Evolutionary conservation across 2,329 filamentous ascomycete species (phyloP).

Genomic region (Aspergillus brunneoviolaceus): DNA sequence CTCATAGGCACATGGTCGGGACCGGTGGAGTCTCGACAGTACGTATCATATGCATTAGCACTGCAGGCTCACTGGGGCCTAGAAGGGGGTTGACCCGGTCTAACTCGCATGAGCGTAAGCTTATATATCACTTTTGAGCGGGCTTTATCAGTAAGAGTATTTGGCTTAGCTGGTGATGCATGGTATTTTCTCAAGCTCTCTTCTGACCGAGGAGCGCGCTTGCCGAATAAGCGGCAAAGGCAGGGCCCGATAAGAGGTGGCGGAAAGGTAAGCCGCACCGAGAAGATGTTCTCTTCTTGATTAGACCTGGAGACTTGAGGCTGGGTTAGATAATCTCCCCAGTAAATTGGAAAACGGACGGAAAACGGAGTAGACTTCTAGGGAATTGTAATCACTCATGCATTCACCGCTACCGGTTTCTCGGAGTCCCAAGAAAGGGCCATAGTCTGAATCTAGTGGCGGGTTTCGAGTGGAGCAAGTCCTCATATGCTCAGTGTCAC

Average conservation of each 20-base stretch:
- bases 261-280: not conserved
- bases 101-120: constrained; percentile 7
- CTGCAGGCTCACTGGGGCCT: constrained; percentile 10
- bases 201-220: not conserved
- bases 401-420: not conserved
- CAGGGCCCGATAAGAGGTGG: not conserved
- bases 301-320: not conserved
- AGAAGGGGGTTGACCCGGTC: constrained; percentile 16
- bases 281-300: not conserved
- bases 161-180: constrained; percentile 7
- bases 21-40: constrained; percentile 5
- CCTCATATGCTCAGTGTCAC: not conserved
- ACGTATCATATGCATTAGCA: constrained; percentile 19
- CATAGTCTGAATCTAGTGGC: too few species aligned
- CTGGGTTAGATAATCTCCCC: too few species aligned
- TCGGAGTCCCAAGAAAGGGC: not conserved
- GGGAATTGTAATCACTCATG: too few species aligned
- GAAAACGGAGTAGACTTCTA: too few species aligned
- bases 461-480: not conserved
- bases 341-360: too few species aligned
- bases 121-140: constrained; percentile 18
- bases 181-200: constrained; percentile 10
- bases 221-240: not conserved
- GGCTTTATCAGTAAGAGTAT: not conserved
- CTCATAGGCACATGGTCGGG: constrained; percentile 16